Evolutionary conservation across 192 early-diverging fungal species (phyloP), one percentile per base, ranked within the genome.

Genomic region (Fimicolochytrium jonesii): DNA sequence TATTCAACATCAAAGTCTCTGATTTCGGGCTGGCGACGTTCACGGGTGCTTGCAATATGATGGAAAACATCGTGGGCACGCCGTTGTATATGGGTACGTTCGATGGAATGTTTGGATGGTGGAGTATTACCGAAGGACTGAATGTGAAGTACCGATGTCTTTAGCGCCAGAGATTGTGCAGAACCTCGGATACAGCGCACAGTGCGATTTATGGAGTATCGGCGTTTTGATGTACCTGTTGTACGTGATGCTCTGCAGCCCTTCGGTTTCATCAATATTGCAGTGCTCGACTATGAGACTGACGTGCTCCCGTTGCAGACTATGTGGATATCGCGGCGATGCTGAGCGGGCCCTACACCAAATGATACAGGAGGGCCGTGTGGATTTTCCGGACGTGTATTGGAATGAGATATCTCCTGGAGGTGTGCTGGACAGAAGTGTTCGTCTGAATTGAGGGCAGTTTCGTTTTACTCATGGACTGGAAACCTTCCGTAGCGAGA

Each of bases 141-240:
- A n/a, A 11, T 11, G 37, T 41, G 37, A 41, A n/a, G 9, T 47
- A 22, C 45, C 6, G 11, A n/a, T 22, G 11, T 34, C 50, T 61
- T 52, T 29, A 80, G 79, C 79, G 7, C 79, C 79, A 1, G 79
- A 81, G 54, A 73, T 81, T 25, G 52, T 81, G 10, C 66, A 77
- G 17, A 73, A 74, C 43, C 54, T 81, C 28, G 74, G 74, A 28
- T 81, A 81, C 61, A 79, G 70, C 45, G 68, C 68, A 25, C 67
- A 69, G 45, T 81, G 79, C 58, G 79, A 81, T 62, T 59, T 81
- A 3, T 81, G 79, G 79, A 81, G 79, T 52, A 81, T 81, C 10
- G 79, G 79, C 1, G 69, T 81, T 10, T 77, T 81, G 73, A 59
- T 73, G 22, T 80, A 77, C 36, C 53, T 81, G 28, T 49, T 81